Conservation (phyloP, 1,139 yeast genomes). For the Taphrina populina region DNA sequence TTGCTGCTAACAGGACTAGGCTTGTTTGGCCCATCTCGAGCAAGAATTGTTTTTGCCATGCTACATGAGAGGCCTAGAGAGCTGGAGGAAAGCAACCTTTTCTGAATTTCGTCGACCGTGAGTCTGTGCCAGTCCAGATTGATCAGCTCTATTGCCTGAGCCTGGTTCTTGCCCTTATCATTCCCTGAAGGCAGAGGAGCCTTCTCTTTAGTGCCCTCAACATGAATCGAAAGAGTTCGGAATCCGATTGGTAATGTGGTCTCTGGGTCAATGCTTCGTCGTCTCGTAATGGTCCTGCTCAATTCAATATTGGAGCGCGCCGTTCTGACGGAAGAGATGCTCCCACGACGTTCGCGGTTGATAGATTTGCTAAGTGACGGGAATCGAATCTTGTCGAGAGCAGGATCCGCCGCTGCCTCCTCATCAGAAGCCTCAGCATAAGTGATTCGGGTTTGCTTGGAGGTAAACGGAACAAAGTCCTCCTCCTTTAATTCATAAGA, state of each 20-base stretch:
- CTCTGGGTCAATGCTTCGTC: slow-evolving; percentile 31
- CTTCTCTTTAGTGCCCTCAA: slow-evolving; percentile 32
- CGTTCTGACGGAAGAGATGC: slow-evolving; percentile 14
- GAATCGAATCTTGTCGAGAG: slow-evolving; percentile 15
- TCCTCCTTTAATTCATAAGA: slow-evolving; percentile 11
- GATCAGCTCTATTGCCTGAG: slow-evolving; percentile 40
- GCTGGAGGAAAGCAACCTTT: slow-evolving; percentile 44
- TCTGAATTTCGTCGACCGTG: slow-evolving; percentile 41
- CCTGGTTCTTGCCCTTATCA: slow-evolving; percentile 6
- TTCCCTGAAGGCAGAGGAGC: slow-evolving; percentile 4
- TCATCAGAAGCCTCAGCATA: slow-evolving; percentile 28
- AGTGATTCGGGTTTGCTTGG: slow-evolving; percentile 22
- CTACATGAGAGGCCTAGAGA: slow-evolving; percentile 43
- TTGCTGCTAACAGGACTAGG: slow-evolving; percentile 22
- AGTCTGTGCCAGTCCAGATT: slow-evolving; percentile 45
- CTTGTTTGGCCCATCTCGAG: slow-evolving; percentile 47
- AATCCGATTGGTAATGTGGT: slow-evolving; percentile 34
- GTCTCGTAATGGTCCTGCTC: slow-evolving; percentile 16
- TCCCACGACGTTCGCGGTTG: slow-evolving; percentile 12
- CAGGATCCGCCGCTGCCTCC: slow-evolving; percentile 10
- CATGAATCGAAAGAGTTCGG: slow-evolving; percentile 34
- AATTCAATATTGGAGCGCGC: slow-evolving; percentile 2
- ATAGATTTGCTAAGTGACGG: slow-evolving; percentile 11
- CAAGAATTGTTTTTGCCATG: slow-evolving; percentile 42
- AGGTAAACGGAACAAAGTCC: too few species aligned